phyloP scores from a whole-genome alignment of 2,329 filamentous ascomycete genomes.

The Paraphaeosphaeria sporulosa region DNA sequence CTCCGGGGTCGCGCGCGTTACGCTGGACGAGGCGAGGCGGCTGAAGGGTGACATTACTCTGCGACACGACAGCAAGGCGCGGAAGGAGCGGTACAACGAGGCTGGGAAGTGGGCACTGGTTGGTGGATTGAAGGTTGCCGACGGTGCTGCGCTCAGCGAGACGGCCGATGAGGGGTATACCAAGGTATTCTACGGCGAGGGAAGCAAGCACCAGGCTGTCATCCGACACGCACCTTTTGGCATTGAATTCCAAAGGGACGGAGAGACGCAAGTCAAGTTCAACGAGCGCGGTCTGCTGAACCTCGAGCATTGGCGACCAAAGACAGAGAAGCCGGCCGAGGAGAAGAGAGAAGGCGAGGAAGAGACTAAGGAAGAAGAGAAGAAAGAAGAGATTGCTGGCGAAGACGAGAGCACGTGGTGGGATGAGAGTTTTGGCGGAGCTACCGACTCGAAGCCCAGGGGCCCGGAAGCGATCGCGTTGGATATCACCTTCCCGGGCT shows the following conservation, averaged over 20 bases:
- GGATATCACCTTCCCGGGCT: constrained; percentile 91
- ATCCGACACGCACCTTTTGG: constrained; percentile 84
- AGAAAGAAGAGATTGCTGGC: constrained; percentile 54
- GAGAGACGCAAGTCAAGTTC: constrained; percentile 81
- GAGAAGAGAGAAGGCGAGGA: constrained; percentile 61
- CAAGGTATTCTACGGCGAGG: constrained; percentile 78
- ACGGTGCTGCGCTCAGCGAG: constrained; percentile 71
- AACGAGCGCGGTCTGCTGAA: constrained; percentile 92
- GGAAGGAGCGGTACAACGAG: constrained; percentile 96
- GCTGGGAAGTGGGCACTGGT: constrained; percentile 86
- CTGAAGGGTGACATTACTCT: constrained; percentile 88
- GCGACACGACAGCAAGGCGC: constrained; percentile 80
- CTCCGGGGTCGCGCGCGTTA: constrained; percentile 85
- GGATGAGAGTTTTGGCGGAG: constrained; percentile 95
- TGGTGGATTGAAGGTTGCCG: constrained; percentile 77
- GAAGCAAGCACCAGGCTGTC: constrained; percentile 78
- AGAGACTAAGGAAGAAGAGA: constrained; percentile 51
- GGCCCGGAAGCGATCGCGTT: constrained; percentile 91
- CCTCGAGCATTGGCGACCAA: constrained; percentile 92
- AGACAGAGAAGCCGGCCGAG: constrained; percentile 68
- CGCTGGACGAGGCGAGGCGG: constrained; percentile 89
- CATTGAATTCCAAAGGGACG: constrained; percentile 86
- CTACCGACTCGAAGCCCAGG: constrained; percentile 93
- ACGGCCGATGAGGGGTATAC: constrained; percentile 74
- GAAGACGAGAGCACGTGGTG: constrained; percentile 94